Percentiles rank a stretch among this genome's conserved stretches.
These are phyloP conservation scores for Lentinula boryana DNA, from an alignment of 768 basidiomycete species.

Conservation along the genomic window DNA sequence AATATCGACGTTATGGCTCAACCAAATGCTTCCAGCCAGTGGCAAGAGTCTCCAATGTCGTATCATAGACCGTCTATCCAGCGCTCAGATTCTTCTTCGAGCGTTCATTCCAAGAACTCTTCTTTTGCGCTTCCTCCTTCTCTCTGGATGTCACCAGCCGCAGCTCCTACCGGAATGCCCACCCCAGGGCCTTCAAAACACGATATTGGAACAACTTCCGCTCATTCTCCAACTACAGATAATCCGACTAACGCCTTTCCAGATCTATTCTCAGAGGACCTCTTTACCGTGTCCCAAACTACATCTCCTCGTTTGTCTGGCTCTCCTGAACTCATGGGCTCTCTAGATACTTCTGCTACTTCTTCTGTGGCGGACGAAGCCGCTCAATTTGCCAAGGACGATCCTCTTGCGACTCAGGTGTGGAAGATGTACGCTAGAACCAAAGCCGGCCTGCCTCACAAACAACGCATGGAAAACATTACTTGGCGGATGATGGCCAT, in stretches of 20 bases:
- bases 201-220: conserved; percentile 26
- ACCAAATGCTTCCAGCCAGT: conserved; percentile 18
- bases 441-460: conserved; percentile 85
- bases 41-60: conserved; percentile 21
- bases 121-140: conserved; percentile 60
- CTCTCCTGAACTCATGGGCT: conserved; percentile 43
- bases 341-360: conserved; percentile 36
- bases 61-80: conserved; percentile 20
- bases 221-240: conserved; percentile 36
- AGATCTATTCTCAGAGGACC: conserved; percentile 66
- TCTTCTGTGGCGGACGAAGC: conserved; percentile 47
- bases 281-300: conserved; percentile 43
- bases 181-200: conserved; percentile 30
- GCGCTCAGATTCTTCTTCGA: conserved; percentile 24
- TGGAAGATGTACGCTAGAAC: conserved; percentile 96
- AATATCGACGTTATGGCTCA: conserved; percentile 16
- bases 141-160: conserved; percentile 78
- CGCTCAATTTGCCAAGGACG: conserved; percentile 62
- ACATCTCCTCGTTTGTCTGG: conserved; percentile 61
- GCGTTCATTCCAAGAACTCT: conserved; percentile 18
- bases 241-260: conserved; percentile 54
- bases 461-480: conserved; percentile 94
- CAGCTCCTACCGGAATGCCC: conserved; percentile 38
- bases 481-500: conserved; percentile 99
- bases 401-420: conserved; percentile 91